phyloP scores from a whole-genome alignment of 768 basidiomycete species.

The Auriscalpium microsporum region DNA sequence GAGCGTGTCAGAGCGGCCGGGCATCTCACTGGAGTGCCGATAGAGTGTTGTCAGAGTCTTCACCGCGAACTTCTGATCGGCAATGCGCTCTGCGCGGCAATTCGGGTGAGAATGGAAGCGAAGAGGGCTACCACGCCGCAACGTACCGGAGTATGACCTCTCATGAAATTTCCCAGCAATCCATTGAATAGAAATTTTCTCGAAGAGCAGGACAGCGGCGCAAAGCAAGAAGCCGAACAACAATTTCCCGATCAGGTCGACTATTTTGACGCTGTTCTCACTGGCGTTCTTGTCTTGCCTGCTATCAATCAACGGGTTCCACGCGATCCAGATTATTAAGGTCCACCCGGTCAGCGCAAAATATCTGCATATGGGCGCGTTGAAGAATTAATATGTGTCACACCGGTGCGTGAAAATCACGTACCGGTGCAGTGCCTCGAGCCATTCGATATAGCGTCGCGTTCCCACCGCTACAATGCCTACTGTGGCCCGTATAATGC shows the following conservation, averaged over 20 bases:
- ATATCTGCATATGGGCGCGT: constrained; percentile 30
- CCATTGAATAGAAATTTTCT: constrained; percentile 83
- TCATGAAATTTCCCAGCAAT: constrained; percentile 81
- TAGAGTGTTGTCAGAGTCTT: constrained; percentile 67
- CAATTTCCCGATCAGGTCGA: constrained; percentile 53
- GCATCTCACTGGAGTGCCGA: constrained; percentile 65
- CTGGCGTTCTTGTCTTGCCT: constrained; percentile 26
- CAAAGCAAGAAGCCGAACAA: constrained; percentile 70
- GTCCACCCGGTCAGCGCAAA: constrained; percentile 65
- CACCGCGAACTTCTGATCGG: constrained; percentile 75
- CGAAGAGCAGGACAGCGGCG: constrained; percentile 59
- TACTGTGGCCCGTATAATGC: constrained; percentile 50
- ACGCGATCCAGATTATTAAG: constrained; percentile 60
- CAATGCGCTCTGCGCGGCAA: constrained; percentile 57
- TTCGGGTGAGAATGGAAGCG: not conserved
- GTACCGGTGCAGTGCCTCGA: constrained; percentile 55
- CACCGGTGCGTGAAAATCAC: constrained; percentile 10
- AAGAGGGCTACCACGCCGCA: not conserved
- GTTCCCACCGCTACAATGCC: constrained; percentile 67
- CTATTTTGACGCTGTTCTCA: constrained; percentile 28
- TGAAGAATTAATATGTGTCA: constrained; percentile 22
- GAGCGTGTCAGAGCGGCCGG: constrained; percentile 58
- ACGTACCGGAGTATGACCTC: constrained; percentile 53
- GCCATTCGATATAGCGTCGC: constrained; percentile 74
- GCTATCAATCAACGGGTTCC: constrained; percentile 54